Evolutionary conservation across 371 early-diverging fungal genomes (phyloP).

Genomic region (Rhizopus arrhizus): DNA sequence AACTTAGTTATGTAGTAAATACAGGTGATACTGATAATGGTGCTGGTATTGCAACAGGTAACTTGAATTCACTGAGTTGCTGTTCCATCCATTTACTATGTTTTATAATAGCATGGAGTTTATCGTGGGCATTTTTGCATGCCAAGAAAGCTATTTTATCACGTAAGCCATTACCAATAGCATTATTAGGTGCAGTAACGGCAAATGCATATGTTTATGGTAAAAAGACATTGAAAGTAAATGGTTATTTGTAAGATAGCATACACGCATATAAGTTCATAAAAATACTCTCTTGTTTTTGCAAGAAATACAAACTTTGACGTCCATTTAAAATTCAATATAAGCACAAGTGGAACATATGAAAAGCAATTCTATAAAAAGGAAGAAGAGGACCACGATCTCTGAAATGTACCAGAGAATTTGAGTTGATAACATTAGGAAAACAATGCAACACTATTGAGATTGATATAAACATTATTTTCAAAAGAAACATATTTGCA

Average conservation of each 20-base stretch:
- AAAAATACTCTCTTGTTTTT: not conserved
- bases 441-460: too few relatives aligned
- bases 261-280: conserved; percentile 6
- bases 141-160: conserved; percentile 36
- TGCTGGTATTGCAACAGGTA: conserved; percentile 58
- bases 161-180: conserved; percentile 41
- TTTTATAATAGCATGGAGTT: conserved; percentile 45
- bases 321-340: too few relatives aligned
- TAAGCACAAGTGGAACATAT: too few relatives aligned
- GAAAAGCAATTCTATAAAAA: too few relatives aligned
- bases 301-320: too few relatives aligned
- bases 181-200: conserved; percentile 34
- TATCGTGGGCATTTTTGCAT: conserved; percentile 52
- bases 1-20: conserved; percentile 42
- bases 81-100: not conserved
- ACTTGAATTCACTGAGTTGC: not conserved
- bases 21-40: conserved; percentile 53
- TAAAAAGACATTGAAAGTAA: conserved; percentile 46
- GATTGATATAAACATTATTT: too few relatives aligned
- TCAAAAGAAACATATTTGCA: too few relatives aligned
- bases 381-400: too few relatives aligned
- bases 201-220: conserved; percentile 46
- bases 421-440: too few relatives aligned
- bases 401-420: too few relatives aligned
- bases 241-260: conserved; percentile 36